Evolutionary conservation across 1,139 yeast species (phyloP).

Genomic region (Keqinozyma sinolaborantium): DNA sequence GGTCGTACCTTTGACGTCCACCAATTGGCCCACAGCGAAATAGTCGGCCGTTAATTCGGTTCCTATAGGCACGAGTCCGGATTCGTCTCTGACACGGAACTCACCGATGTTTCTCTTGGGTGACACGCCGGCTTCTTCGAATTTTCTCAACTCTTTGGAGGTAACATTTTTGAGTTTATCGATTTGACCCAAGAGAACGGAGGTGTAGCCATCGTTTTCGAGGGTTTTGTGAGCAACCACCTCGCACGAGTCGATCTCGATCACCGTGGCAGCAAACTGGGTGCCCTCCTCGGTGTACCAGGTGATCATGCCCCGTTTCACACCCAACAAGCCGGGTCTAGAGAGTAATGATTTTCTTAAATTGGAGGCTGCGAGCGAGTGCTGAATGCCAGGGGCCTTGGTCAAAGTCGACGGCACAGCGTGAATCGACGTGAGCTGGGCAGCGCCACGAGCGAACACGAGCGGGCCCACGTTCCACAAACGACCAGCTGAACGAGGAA

Average conservation of each 20-base stretch:
- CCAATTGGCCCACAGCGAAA: conserved; percentile 77
- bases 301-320: conserved; percentile 88
- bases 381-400: conserved; percentile 42
- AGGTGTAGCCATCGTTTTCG: conserved; percentile 71
- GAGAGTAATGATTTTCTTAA: conserved; percentile 63
- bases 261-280: conserved; percentile 74
- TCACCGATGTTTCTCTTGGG: conserved; percentile 78
- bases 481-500: neutral
- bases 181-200: conserved; percentile 89
- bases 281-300: conserved; percentile 71
- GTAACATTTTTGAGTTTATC: conserved; percentile 63
- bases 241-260: conserved; percentile 86
- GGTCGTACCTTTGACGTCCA: conserved; percentile 73
- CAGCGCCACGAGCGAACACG: conserved; percentile 28
- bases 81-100: conserved; percentile 67
- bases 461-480: neutral
- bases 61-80: conserved; percentile 73
- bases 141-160: conserved; percentile 71
- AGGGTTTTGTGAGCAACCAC: conserved; percentile 70
- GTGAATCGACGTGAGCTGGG: conserved; percentile 51
- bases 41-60: conserved; percentile 79
- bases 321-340: conserved; percentile 82
- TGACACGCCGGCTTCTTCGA: conserved; percentile 74
- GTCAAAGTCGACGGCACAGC: conserved; percentile 49
- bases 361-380: conserved; percentile 55